Conservation (phyloP, 2,329 filamentous ascomycete species). For the Niveomyces coronatus region DNA sequence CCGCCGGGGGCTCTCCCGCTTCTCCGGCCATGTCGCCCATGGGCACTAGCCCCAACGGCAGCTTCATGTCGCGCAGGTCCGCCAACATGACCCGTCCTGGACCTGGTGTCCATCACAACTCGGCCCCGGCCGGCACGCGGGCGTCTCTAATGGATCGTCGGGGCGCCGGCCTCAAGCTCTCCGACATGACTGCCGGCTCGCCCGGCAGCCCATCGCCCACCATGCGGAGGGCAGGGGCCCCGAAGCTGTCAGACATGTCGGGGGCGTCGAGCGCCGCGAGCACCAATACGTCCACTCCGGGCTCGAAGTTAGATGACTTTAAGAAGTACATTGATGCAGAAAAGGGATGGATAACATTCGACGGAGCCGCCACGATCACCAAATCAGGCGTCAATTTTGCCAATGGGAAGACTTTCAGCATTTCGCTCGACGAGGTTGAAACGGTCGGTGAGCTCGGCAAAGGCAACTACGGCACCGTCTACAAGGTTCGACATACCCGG, state of each 20-base stretch:
- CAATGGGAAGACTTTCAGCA: constrained; percentile 79
- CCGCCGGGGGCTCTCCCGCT: constrained; percentile 18
- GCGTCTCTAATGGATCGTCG: constrained; percentile 59
- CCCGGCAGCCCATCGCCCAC: constrained; percentile 16
- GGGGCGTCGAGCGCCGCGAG: constrained; percentile 14
- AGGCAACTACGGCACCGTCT: constrained; percentile 96
- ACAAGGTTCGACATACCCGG: constrained; percentile 84
- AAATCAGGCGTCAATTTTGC: constrained; percentile 86
- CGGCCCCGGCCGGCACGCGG: constrained; percentile 41
- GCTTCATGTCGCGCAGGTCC: constrained; percentile 31
- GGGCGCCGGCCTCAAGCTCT: constrained; percentile 46
- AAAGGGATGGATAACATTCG: constrained; percentile 83
- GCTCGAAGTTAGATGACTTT: constrained; percentile 47
- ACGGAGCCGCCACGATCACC: constrained; percentile 83
- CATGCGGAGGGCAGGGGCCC: constrained; percentile 25
- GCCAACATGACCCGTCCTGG: constrained; percentile 31
- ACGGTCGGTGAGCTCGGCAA: constrained; percentile 90
- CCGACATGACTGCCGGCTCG: constrained; percentile 32
- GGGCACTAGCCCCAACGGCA: constrained; percentile 29
- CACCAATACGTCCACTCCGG: constrained; percentile 20
- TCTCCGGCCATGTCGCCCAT: constrained; percentile 24
- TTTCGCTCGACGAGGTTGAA: constrained; percentile 92
- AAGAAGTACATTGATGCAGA: constrained; percentile 83
- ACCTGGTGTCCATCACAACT: constrained; percentile 40
- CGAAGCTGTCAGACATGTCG: constrained; percentile 34